Percentiles rank a stretch among this genome's conserved stretches.
Conservation (phyloP, 257 asterid species). For the Nicotiana tomentosiformis region DNA sequence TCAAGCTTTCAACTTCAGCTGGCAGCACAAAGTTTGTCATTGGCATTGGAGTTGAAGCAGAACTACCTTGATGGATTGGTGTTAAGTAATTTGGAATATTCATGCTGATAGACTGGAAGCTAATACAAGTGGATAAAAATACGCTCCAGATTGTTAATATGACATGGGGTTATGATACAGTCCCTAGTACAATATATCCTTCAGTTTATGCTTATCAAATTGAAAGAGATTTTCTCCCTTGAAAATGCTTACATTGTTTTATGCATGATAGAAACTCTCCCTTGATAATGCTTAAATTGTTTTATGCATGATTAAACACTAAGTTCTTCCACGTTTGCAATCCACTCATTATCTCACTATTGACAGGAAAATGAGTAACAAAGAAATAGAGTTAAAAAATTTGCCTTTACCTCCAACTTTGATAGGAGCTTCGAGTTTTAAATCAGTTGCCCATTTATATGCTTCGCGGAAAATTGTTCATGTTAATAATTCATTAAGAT, state of each 20-base stretch:
- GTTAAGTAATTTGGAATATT: neutral
- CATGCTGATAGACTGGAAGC: neutral
- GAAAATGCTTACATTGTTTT: neutral
- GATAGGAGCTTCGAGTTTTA: neutral
- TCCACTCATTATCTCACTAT: neutral
- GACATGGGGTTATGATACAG: neutral
- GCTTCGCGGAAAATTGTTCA: neutral
- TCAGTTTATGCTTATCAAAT: neutral
- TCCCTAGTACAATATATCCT: neutral
- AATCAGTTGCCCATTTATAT: neutral
- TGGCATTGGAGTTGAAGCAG: constrained; percentile 19
- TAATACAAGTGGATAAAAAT: neutral
- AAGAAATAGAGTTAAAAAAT: neutral
- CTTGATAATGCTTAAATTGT: neutral
- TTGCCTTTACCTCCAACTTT: neutral
- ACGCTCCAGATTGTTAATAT: neutral
- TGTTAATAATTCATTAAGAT: neutral
- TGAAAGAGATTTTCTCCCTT: neutral
- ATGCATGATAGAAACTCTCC: neutral
- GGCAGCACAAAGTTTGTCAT: constrained; percentile 25
- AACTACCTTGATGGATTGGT: constrained; percentile 10
- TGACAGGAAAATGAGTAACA: neutral
- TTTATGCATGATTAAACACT: neutral
- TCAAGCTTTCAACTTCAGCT: constrained; percentile 36
- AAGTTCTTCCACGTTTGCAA: neutral